These are phyloP conservation scores for Diversispora eburnea DNA, from an alignment of 192 early-diverging fungal species.

Conservation along the genomic window DNA sequence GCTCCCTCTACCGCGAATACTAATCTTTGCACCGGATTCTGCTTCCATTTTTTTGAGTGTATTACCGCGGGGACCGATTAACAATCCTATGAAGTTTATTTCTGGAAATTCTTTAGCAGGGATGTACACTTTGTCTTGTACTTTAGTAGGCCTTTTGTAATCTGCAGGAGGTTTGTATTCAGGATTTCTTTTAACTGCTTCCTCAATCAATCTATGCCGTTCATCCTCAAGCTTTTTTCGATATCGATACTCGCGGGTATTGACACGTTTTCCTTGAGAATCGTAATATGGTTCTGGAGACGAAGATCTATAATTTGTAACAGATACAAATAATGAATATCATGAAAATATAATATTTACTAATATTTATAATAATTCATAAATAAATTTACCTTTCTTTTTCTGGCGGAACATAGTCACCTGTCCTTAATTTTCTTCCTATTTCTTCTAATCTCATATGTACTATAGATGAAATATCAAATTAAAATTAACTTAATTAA, in stretches of 20 bases:
- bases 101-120: conserved; percentile 94
- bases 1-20: conserved; percentile 92
- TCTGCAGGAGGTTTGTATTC: conserved; percentile 87
- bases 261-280: conserved; percentile 89
- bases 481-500: neutral
- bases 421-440: conserved; percentile 69
- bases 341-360: neutral
- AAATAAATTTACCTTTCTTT: conserved; percentile 55
- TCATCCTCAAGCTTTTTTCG: conserved; percentile 92
- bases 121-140: conserved; percentile 92
- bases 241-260: conserved; percentile 92
- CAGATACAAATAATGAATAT: neutral
- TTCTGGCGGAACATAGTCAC: conserved; percentile 81
- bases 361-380: neutral
- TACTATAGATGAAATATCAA: conserved; percentile 40
- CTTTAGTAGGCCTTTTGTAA: conserved; percentile 79
- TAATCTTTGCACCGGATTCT: conserved; percentile 92
- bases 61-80: conserved; percentile 96
- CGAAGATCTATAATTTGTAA: conserved; percentile 67
- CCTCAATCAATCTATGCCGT: conserved; percentile 79
- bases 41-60: conserved; percentile 94
- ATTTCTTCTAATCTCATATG: conserved; percentile 92
- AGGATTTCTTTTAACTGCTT: conserved; percentile 70
- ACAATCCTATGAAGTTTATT: conserved; percentile 95
- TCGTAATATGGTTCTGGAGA: conserved; percentile 93